These are phyloP conservation scores for Pleurotus tuoliensis DNA, from an alignment of 768 basidiomycete species.

Conservation along the genomic window DNA sequence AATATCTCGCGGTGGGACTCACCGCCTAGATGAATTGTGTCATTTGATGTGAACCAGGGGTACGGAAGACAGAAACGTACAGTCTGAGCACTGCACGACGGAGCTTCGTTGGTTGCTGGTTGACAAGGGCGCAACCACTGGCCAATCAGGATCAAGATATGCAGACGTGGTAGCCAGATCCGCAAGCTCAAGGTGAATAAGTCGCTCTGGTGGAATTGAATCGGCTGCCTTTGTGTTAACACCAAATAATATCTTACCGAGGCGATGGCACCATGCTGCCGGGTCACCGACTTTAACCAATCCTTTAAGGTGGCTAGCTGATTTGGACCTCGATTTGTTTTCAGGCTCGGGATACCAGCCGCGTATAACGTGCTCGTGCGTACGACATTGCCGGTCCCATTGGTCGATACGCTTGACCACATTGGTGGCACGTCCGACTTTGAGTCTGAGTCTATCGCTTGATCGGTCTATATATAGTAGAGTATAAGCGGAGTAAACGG, in stretches of 20 bases:
- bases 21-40: not conserved
- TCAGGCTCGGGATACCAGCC: constrained; percentile 67
- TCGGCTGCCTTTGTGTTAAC: not conserved
- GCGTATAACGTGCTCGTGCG: constrained; percentile 68
- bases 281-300: constrained; percentile 57
- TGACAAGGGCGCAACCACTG: constrained; percentile 1
- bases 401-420: constrained; percentile 69
- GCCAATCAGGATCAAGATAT: constrained; percentile 57
- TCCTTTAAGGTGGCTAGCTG: constrained; percentile 35
- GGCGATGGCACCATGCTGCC: constrained; percentile 65
- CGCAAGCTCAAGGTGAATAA: constrained; percentile 77
- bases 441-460: constrained; percentile 52
- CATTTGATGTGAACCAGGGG: not conserved
- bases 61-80: not conserved
- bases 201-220: constrained; percentile 42
- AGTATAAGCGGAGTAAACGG: not conserved
- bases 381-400: constrained; percentile 80
- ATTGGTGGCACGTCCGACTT: constrained; percentile 78
- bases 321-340: not conserved
- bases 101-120: not conserved
- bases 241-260: constrained; percentile 19
- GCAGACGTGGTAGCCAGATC: constrained; percentile 57
- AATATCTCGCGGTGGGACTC: constrained; percentile 2
- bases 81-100: not conserved
- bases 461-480: constrained; percentile 16